Conservation (phyloP, 108 stramenopile genomes). For the Nitzschia sp. region DNA sequence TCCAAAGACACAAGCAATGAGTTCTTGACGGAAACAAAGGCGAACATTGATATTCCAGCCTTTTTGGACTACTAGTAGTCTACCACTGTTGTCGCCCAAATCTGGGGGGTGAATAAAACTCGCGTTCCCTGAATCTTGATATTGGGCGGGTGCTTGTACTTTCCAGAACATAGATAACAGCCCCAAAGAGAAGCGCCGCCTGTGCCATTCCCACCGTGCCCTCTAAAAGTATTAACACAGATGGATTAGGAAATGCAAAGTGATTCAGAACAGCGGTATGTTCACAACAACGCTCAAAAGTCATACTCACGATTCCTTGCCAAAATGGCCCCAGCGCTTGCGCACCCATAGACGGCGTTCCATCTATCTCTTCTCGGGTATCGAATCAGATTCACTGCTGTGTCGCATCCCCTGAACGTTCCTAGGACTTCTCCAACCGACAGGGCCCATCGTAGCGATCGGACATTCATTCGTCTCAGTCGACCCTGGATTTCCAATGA, state of each 20-base stretch:
- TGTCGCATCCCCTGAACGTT: neutral
- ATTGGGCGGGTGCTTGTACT: neutral
- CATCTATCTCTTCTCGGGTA: neutral
- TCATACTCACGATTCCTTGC: neutral
- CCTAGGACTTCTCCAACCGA: neutral
- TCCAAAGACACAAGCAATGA: no score
- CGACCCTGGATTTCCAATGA: neutral
- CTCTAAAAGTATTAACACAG: neutral
- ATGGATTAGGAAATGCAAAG: no score
- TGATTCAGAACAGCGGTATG: no score
- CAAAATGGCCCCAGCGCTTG: neutral
- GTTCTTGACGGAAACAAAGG: no score
- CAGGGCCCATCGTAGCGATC: neutral
- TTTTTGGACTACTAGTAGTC: no score
- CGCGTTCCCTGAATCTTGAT: neutral
- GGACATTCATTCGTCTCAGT: neutral
- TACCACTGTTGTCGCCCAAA: no score
- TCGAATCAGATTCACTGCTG: neutral
- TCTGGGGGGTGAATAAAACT: no score
- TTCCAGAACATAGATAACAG: neutral
- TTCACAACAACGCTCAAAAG: no score
- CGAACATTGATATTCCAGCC: no score
- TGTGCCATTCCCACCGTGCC: neutral
- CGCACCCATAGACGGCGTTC: neutral
- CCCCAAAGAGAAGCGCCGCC: neutral